Evolutionary conservation across 768 basidiomycete species (phyloP).

Genomic region (Xerocomellus chrysenteron): DNA sequence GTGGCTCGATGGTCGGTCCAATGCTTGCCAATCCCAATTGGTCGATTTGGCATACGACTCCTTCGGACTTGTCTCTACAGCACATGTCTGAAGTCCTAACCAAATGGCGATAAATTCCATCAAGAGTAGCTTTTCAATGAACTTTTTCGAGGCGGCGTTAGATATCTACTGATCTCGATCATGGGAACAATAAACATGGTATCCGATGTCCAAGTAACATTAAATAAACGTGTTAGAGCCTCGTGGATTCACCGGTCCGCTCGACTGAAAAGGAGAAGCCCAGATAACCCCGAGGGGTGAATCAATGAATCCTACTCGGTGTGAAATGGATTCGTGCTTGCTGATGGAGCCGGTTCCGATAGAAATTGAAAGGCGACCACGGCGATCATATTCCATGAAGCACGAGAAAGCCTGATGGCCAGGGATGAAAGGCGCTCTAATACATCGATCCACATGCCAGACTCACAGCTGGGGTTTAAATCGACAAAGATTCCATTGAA

Average conservation of each 20-base stretch:
- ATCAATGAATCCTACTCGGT: slow-evolving; percentile 27
- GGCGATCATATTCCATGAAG: slow-evolving; percentile 32
- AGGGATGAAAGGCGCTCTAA: slow-evolving; percentile 23
- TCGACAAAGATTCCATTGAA: slow-evolving; percentile 24
- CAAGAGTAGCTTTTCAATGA: slow-evolving; percentile 3
- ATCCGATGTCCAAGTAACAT: slow-evolving; percentile 25
- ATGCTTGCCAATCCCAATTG: background rate
- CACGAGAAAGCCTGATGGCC: slow-evolving; percentile 37
- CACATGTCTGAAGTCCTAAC: background rate
- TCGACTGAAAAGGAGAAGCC: slow-evolving; percentile 16
- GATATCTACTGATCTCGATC: slow-evolving; percentile 25
- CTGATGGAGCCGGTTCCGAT: slow-evolving; percentile 33
- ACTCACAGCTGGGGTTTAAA: slow-evolving; percentile 23
- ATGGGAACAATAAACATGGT: slow-evolving; percentile 25
- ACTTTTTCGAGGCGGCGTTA: slow-evolving; percentile 8
- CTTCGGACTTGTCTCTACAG: slow-evolving; percentile 15
- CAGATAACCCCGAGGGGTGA: slow-evolving; percentile 33
- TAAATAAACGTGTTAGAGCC: slow-evolving; percentile 35
- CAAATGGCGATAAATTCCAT: background rate
- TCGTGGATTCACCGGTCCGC: slow-evolving; percentile 27
- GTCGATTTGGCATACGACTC: background rate
- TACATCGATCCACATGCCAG: slow-evolving; percentile 20
- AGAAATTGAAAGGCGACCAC: slow-evolving; percentile 27
- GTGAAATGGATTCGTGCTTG: slow-evolving; percentile 22
- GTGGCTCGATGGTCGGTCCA: slow-evolving; percentile 2